A percentile compares a stretch with the other conserved stretches of the same genome.
Evolutionary conservation across 106 monocot species (phyloP).

Genomic region (Amphibolis antarctica): DNA sequence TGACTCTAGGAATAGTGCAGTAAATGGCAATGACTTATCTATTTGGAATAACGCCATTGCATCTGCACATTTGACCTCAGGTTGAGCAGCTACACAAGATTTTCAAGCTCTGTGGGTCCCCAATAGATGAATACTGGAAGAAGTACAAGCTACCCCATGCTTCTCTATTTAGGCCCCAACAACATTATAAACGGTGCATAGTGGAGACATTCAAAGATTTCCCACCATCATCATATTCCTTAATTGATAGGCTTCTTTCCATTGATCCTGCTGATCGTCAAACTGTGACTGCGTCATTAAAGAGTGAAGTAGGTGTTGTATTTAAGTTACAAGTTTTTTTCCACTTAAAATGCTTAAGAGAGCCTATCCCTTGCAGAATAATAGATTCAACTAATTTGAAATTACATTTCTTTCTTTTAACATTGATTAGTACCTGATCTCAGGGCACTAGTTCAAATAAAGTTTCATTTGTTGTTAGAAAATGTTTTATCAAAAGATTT

Average conservation of each 20-base stretch:
- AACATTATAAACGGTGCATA: conserved; percentile 19
- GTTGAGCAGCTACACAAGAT: conserved; percentile 28
- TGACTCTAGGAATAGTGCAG: background rate
- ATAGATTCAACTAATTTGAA: too few species aligned
- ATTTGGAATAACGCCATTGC: background rate
- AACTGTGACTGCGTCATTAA: conserved; percentile 17
- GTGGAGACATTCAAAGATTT: conserved; percentile 20
- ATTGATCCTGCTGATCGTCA: conserved; percentile 25
- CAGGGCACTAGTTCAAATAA: too few species aligned
- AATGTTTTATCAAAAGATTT: too few species aligned
- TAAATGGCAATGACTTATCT: background rate
- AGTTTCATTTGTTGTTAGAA: too few species aligned
- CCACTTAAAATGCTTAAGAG: too few species aligned
- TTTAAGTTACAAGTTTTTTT: too few species aligned
- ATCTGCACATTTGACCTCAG: background rate
- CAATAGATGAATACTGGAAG: conserved; percentile 24
- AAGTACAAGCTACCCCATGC: conserved; percentile 25
- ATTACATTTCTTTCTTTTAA: too few species aligned
- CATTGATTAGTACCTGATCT: too few species aligned
- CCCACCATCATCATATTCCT: conserved; percentile 10
- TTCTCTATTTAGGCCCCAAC: conserved; percentile 21
- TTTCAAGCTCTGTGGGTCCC: conserved; percentile 27
- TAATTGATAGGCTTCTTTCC: conserved; percentile 18
- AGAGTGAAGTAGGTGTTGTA: conserved; percentile 14
- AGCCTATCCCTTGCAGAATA: too few species aligned